Evolutionary conservation across 2,329 filamentous ascomycete species (phyloP).

Genomic region (Aspergillaceae sp.): DNA sequence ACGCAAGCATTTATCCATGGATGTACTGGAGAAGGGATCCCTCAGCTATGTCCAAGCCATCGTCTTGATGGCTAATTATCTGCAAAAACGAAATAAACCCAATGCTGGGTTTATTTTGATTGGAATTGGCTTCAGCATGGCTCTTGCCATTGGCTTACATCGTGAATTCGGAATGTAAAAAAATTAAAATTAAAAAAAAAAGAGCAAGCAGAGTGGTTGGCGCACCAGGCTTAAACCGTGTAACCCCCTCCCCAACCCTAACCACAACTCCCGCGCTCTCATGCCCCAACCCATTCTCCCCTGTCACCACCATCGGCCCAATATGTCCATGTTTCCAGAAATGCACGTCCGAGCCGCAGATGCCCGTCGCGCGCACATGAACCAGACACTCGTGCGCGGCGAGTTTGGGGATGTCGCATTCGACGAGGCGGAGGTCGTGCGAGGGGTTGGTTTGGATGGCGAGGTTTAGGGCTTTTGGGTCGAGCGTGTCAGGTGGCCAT

Average conservation of each 20-base stretch:
- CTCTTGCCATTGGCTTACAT: slow-evolving; percentile 11
- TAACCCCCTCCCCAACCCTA: slow-evolving; percentile 9
- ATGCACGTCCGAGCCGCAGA: slow-evolving; percentile 13
- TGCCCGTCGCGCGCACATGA: slow-evolving; percentile 11
- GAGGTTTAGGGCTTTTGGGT: slow-evolving; percentile 9
- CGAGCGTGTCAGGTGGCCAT: slow-evolving; percentile 11
- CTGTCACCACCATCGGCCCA: slow-evolving; percentile 11
- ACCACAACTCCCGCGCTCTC: slow-evolving; percentile 13
- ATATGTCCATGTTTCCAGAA: slow-evolving; percentile 15
- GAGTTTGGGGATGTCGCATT: slow-evolving; percentile 11
- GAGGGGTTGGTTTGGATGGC: slow-evolving; percentile 12
- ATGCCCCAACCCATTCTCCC: slow-evolving; percentile 13
- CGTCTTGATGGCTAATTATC: slow-evolving; percentile 11
- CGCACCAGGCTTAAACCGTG: slow-evolving; percentile 12
- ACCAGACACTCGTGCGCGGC: slow-evolving; percentile 8
- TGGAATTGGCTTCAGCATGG: slow-evolving; percentile 14
- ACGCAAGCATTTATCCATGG: slow-evolving; percentile 12
- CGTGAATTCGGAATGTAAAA: slow-evolving; percentile 15
- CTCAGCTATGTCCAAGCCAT: slow-evolving; percentile 14
- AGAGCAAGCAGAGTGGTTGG: too few species aligned
- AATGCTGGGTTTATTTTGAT: slow-evolving; percentile 13
- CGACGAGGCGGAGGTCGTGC: slow-evolving; percentile 11
- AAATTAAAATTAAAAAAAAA: too few species aligned
- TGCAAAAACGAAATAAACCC: slow-evolving; percentile 14
- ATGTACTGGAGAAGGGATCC: slow-evolving; percentile 13